Base-by-base conservation (phyloP, 2,329 filamentous ascomycete genomes). In the Onygenales sp. region DNA sequence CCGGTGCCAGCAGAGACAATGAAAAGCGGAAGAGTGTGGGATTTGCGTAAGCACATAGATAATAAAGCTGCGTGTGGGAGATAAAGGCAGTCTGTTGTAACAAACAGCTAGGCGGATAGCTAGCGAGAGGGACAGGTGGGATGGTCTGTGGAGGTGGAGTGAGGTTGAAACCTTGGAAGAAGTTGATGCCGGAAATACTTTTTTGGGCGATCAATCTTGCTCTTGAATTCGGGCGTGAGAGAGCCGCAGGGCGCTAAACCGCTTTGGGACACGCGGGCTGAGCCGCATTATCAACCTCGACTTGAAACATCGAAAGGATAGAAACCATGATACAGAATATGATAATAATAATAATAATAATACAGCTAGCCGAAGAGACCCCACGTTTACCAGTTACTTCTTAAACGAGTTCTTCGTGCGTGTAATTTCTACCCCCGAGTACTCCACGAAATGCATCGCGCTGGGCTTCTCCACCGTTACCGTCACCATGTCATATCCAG, bases 381-480 rank as follows among this genome's bases (percentile, higher is more conserved):
- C 14, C 49, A 48, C 17, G 42, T 51, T 54, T 42, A 46, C 42
- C 37, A 36, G 48, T 42, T 59, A 51, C 13, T 63, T 57, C 49
- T 65, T 62, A 55, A 34, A 77, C 62, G 74, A 76, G 7, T 65
- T 65, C 53, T 67, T 67, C 8, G 71, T 70, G 42, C 75, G 66
- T 40, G 74, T 76, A 46, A 78, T 70, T 56, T 76, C 72, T n/a
- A 78, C 70, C 8, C 74, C 74, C 8, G 74, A 72, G 43, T 70
- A 64, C 51, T 72, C 70, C 7, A 77, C 76, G 62, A 76, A 75
- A 3, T 75, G 68, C 55, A 78, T 59, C 17, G 76, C 76, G 57
- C 71, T 77, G 9, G 75, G 75, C 58, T 79, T 78, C 56, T 77
- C 73, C 17, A 76, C 70, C 44, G 59, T 62, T 3, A 78, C 74